Evolutionary conservation across 1,139 yeast species (phyloP), one percentile per base, ranked within the genome.

Genomic region (Pichia cactophila): DNA sequence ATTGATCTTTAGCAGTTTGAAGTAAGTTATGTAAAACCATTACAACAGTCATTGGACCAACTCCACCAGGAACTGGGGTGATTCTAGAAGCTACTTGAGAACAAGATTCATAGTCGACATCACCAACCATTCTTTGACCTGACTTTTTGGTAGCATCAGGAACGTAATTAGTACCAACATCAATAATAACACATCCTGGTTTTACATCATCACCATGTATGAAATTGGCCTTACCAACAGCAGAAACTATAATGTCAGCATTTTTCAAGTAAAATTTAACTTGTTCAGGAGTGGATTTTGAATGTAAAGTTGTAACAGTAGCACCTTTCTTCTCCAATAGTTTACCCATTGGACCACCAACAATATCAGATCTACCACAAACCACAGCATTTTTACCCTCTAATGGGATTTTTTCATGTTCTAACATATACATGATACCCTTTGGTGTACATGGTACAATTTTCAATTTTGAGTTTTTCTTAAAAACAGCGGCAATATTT

Each of bases 41-140:
- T 42, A 89, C 90, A 41, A 85, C 92, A 33, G 94, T 85, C 94
- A 85, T 85, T 58, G 94, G 94, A 39, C 94, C 94, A 57, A 85
- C 94, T 58, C 94, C 94, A 65, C 94, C 92, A 37, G 94, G 94
- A 47, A 85, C 94, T 5, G 94, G 94, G 7, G 94, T 84, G 48
- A 85, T 72, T 59, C 73, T 79, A 2, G 83, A 70, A 1, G 88
- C 84, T 28, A 60, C 56, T 47, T 73, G 68, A 50, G 71, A 70
- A 49, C 83, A 85, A 37, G 77, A 68, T 46, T 71, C 80, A 61
- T 70, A 84, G 57, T 83, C 89, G 33, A 82, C 92, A 65, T 85
- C 94, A 56, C 94, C 94, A 17, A 84, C 89, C 59, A 85, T 71
- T 61, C 73, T 77, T 57, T 72, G 73, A 33, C 90, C 90, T 16